Base-by-base conservation (phyloP, 116 monocot genomes). In the Posidonia oceanica region DNA sequence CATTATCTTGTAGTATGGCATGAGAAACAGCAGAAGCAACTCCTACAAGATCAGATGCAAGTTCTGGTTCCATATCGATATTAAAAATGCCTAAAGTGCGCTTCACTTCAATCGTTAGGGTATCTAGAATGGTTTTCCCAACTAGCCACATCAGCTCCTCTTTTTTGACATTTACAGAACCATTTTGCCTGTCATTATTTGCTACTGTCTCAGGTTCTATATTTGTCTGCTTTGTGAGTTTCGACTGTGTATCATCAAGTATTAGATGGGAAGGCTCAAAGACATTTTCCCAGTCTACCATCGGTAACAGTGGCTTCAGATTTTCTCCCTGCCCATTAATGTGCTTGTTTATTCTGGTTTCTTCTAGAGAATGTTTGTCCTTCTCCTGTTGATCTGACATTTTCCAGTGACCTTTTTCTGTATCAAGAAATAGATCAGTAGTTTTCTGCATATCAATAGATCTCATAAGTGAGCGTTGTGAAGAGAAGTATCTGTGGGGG, bases 351-450 rank as follows among this genome's bases (percentile, higher is more conserved):
- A 70, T 60, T 66, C 44, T 70, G 58, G 39, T 39, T 40, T 80
- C 74, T 68, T 53, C n/a, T 54, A 60, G 44, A 54, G 70, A 68
- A 71, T 51, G 61, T 12, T 57, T 77, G 16, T 23, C 52, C 76
- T 39, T 79, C 67, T 62, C 73, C 29, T 54, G 20, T 69, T 88
- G 82, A 79, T 84, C 82, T 59, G 76, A 40, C 74, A 97, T 83
- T 81, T 82, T 89, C 97, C 97, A 97, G 69, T 72, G 78, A 23
- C 92, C 92, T 79, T 85, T 88, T 71, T 91, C 78, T 57, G 78
- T 80, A 61, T 97, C 92, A 65, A 97, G 89, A 61, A 87, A 74
- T 54, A 92, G 83, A 75, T 97, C 97, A 59, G 91, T 88, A 74
- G 92, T 42, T 37, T 75, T 67, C 54, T 80, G 72, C 40, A 65